These are phyloP conservation scores for Camptophora hylomeconis DNA, from an alignment of 2,329 filamentous ascomycete species.

Conservation along the genomic window DNA sequence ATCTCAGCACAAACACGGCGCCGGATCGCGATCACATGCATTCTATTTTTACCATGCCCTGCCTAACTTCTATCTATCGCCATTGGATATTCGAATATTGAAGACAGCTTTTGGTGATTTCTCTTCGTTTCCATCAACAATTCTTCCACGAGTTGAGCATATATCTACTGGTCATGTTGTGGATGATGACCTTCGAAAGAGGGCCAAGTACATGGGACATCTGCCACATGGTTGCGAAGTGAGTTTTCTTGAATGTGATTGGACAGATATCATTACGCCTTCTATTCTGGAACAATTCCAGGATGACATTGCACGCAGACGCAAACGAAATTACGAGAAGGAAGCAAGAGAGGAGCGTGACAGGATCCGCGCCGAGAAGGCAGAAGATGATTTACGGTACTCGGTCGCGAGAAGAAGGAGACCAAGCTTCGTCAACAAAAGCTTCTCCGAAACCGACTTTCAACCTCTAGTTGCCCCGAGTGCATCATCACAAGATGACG, in stretches of 20 bases:
- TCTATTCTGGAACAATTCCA: constrained; percentile 64
- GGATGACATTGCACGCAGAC: constrained; percentile 61
- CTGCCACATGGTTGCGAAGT: constrained; percentile 84
- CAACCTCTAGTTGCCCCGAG: constrained; percentile 37
- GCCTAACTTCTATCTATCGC: constrained; percentile 78
- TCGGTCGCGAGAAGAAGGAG: constrained; percentile 53
- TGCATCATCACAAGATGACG: constrained; percentile 20
- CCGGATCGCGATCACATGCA: constrained; percentile 13
- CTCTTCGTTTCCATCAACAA: constrained; percentile 66
- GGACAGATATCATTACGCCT: constrained; percentile 73
- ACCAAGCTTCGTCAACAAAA: constrained; percentile 36
- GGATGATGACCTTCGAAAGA: constrained; percentile 69
- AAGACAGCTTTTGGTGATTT: constrained; percentile 82
- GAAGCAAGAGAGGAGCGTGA: constrained; percentile 78
- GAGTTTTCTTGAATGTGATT: constrained; percentile 84
- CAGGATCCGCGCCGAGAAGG: constrained; percentile 64
- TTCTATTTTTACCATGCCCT: constrained; percentile 79
- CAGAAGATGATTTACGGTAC: constrained; percentile 57
- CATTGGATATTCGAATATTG: constrained; percentile 81
- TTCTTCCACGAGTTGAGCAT: constrained; percentile 76
- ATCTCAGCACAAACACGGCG: constrained; percentile 4
- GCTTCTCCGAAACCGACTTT: constrained; percentile 50
- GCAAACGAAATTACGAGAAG: constrained; percentile 70
- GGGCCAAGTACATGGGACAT: constrained; percentile 76
- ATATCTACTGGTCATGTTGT: constrained; percentile 79